These are phyloP conservation scores for Claviceps spartinae DNA, from an alignment of 2,329 filamentous ascomycete species.

Conservation along the genomic window DNA sequence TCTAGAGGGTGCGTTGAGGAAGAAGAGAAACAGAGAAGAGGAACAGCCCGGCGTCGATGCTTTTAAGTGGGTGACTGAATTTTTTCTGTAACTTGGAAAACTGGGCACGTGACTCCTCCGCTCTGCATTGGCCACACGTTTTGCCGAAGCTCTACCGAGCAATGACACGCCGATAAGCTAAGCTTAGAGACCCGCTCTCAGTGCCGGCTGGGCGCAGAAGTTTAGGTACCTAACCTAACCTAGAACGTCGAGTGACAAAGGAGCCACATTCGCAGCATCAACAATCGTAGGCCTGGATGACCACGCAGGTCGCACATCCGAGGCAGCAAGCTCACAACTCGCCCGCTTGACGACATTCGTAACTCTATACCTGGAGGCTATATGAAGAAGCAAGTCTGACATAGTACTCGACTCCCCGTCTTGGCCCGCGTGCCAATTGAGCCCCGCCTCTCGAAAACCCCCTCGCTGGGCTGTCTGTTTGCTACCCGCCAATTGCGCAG, in stretches of 20 bases:
- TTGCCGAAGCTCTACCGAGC: slow-evolving; percentile 9
- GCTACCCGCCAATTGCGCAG: neutral
- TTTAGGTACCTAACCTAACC: no score
- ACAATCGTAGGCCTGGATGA: neutral
- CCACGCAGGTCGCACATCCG: neutral
- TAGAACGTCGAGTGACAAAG: neutral
- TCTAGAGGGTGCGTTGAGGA: slow-evolving; percentile 64
- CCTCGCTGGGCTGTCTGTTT: neutral
- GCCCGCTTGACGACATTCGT: neutral
- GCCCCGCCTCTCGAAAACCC: slow-evolving; percentile 1
- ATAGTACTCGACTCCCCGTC: slow-evolving; percentile 3
- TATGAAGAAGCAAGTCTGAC: slow-evolving; percentile 1
- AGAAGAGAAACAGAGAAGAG: slow-evolving; percentile 22
- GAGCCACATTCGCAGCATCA: neutral
- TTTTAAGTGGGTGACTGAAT: neutral
- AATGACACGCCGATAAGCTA: neutral
- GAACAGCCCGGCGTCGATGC: neutral
- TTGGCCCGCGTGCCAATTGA: slow-evolving; percentile 17
- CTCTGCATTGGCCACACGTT: neutral
- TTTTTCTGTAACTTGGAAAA: no score
- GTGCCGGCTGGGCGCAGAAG: neutral
- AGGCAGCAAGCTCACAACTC: neutral
- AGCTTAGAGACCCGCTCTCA: neutral
- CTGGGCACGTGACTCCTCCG: no score
- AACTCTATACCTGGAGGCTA: neutral